A percentile compares a stretch with the other conserved stretches of the same genome.
phyloP scores from a whole-genome alignment of 2,329 filamentous ascomycete species.

The Tolypocladium nubicola region DNA sequence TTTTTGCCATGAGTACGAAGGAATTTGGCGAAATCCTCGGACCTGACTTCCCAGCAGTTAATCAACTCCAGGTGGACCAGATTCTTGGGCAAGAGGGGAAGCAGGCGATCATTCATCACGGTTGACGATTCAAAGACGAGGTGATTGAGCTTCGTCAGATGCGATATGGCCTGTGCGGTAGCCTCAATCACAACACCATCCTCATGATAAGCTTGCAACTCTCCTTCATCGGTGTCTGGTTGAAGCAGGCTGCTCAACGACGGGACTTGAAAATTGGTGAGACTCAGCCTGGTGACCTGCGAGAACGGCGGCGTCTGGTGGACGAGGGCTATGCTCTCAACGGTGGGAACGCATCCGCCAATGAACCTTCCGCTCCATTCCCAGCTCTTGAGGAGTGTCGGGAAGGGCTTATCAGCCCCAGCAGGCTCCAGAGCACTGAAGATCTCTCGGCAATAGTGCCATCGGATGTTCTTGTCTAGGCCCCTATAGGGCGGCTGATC shows the following conservation, averaged over 20 bases:
- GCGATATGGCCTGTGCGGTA: conserved; percentile 20
- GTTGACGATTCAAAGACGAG: conserved; percentile 68
- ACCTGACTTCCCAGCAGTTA: conserved; percentile 68
- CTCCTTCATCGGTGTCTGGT: conserved; percentile 18
- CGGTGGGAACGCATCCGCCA: conserved; percentile 30
- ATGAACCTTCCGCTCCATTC: conserved; percentile 49
- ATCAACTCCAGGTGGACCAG: conserved; percentile 61
- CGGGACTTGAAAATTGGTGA: conserved; percentile 54
- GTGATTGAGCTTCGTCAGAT: conserved; percentile 52
- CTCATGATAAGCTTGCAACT: conserved; percentile 22
- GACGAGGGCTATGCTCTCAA: conserved; percentile 37
- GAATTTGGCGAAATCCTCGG: conserved; percentile 54
- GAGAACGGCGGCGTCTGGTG: conserved; percentile 49
- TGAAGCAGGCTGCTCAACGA: conserved; percentile 29
- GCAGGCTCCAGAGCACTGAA: conserved; percentile 50
- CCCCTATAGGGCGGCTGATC: conserved; percentile 58
- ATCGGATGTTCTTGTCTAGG: conserved; percentile 47
- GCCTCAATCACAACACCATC: conserved; percentile 31
- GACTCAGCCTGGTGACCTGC: conserved; percentile 42
- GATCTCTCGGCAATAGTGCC: conserved; percentile 57
- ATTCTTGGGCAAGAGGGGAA: conserved; percentile 56
- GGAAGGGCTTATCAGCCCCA: conserved; percentile 19
- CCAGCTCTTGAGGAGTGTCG: conserved; percentile 40
- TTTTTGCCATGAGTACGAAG: conserved; percentile 55
- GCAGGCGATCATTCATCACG: conserved; percentile 54